A percentile compares a stretch with the other conserved stretches of the same genome.
phyloP scores from a whole-genome alignment of 352 stramenopile species.

The Phytophthora colocasiae region DNA sequence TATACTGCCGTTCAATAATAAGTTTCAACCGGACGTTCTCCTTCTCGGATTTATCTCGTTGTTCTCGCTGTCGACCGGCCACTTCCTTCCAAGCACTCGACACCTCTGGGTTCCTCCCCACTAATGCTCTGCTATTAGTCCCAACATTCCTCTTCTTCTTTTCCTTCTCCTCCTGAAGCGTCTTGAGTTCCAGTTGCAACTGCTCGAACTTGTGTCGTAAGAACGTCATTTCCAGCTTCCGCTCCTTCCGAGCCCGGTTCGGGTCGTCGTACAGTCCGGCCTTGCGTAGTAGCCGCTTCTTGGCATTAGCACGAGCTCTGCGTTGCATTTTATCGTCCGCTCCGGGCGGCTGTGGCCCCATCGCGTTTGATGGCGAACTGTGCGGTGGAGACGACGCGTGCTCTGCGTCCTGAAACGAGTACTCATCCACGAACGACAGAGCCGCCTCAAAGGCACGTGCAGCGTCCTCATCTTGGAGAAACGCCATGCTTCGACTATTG shows the following conservation, averaged over 20 bases:
- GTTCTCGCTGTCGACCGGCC: conserved; percentile 31
- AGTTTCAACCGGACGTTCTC: conserved; percentile 46
- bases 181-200: conserved; percentile 41
- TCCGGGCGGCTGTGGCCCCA: background rate
- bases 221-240: conserved; percentile 49
- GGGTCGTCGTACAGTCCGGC: conserved; percentile 37
- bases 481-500: conserved; percentile 18
- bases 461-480: conserved; percentile 33
- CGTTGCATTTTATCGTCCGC: conserved; percentile 23
- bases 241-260: conserved; percentile 51
- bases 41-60: conserved; percentile 39
- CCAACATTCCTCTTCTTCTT: background rate
- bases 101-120: conserved; percentile 14
- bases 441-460: conserved; percentile 36
- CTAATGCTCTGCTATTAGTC: conserved; percentile 6
- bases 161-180: conserved; percentile 16
- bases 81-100: conserved; percentile 41
- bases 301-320: conserved; percentile 23
- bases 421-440: conserved; percentile 42
- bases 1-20: conserved; percentile 41
- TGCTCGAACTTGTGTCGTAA: conserved; percentile 42
- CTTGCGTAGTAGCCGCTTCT: conserved; percentile 35
- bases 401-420: conserved; percentile 21
- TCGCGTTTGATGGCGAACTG: conserved; percentile 3
- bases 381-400: background rate